phyloP scores from a whole-genome alignment of 2,329 filamentous ascomycete genomes.

The Verticillium longisporum region DNA sequence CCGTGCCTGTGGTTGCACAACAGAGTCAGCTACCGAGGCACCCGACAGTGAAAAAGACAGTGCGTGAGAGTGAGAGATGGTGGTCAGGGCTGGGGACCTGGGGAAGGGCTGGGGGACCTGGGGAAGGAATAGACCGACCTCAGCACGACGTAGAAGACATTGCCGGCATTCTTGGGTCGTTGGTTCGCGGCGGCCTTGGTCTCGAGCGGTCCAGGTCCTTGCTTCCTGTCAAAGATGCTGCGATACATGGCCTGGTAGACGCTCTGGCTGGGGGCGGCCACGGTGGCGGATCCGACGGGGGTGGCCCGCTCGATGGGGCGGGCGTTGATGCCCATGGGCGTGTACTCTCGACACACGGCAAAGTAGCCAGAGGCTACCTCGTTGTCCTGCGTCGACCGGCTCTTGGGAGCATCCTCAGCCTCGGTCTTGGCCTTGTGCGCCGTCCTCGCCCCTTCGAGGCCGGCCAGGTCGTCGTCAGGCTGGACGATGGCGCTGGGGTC shows the following conservation, averaged over 20 bases:
- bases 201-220: slow-evolving; percentile 37
- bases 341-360: slow-evolving; percentile 91
- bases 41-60: too few species aligned
- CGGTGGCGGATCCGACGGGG: slow-evolving; percentile 65
- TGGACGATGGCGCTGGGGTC: slow-evolving; percentile 40
- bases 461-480: slow-evolving; percentile 57
- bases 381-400: slow-evolving; percentile 48
- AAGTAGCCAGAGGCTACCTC: slow-evolving; percentile 90
- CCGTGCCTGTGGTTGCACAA: slow-evolving; percentile 59
- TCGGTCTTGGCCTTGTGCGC: slow-evolving; percentile 50
- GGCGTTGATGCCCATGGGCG: slow-evolving; percentile 83
- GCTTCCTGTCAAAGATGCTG: slow-evolving; percentile 84
- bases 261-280: slow-evolving; percentile 77
- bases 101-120: too few species aligned
- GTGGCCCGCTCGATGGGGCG: slow-evolving; percentile 85
- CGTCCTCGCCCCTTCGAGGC: slow-evolving; percentile 53
- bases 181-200: slow-evolving; percentile 40
- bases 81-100: not conserved
- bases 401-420: too few species aligned
- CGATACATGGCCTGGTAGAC: slow-evolving; percentile 98
- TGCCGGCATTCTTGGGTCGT: slow-evolving; percentile 61
- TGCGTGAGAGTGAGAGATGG: not conserved
- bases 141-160: slow-evolving; percentile 88
- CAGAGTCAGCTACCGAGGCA: not conserved
- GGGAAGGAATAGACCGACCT: slow-evolving; percentile 47